Evolutionary conservation across 1,284 basidiomycete genomes (phyloP).

Genomic region (Ganoderma leucocontextum): DNA sequence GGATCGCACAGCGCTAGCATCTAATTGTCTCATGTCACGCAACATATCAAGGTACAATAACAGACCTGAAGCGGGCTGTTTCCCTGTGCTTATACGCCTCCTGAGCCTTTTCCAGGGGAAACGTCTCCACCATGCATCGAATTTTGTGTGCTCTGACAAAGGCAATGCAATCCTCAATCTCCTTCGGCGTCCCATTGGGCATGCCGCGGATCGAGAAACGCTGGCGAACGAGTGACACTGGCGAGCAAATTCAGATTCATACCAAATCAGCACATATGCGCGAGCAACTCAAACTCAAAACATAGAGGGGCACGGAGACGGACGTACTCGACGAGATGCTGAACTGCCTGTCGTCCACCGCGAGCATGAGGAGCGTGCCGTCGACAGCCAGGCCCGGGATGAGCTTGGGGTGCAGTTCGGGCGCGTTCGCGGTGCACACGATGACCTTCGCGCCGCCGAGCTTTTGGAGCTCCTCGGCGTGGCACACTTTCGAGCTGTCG

Average conservation of each 20-base stretch:
- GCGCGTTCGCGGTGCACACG: conserved; percentile 45
- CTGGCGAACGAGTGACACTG: conserved; percentile 42
- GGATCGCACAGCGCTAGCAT: background rate
- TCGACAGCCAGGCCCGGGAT: conserved; percentile 43
- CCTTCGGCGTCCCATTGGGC: conserved; percentile 42
- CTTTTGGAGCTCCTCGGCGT: conserved; percentile 44
- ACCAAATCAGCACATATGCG: background rate
- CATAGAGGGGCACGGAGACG: background rate
- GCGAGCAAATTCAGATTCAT: background rate
- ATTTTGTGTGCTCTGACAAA: conserved; percentile 43
- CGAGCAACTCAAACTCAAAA: background rate
- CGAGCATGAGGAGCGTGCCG: conserved; percentile 42
- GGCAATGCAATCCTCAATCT: conserved; percentile 43
- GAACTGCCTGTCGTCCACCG: conserved; percentile 19
- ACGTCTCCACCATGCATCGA: conserved; percentile 45
- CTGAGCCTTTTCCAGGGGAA: conserved; percentile 44
- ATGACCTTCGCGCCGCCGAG: conserved; percentile 48
- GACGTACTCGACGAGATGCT: conserved; percentile 21
- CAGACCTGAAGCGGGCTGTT: conserved; percentile 43
- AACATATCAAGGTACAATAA: conserved; percentile 33
- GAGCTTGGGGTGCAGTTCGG: conserved; percentile 41
- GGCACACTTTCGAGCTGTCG: conserved; percentile 33
- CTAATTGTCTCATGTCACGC: background rate
- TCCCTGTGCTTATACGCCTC: conserved; percentile 46
- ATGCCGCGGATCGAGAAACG: conserved; percentile 45